Conservation (phyloP, 2,329 filamentous ascomycete genomes). For the Biscogniauxia mediterranea region DNA sequence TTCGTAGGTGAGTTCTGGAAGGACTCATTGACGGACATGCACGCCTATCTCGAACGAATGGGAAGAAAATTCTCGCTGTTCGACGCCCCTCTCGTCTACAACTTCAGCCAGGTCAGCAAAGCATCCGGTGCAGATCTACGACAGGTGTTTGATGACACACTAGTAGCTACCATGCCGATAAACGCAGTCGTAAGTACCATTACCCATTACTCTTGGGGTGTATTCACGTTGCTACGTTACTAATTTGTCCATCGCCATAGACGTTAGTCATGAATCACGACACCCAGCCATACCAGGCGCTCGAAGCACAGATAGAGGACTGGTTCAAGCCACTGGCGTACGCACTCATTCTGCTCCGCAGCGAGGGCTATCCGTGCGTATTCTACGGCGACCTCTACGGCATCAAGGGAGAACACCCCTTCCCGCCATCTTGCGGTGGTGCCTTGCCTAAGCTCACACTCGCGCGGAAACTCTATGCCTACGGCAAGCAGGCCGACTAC, state of each 20-base stretch:
- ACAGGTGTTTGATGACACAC: conserved; percentile 59
- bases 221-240: neutral
- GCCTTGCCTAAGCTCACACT: conserved; percentile 58
- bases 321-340: conserved; percentile 74
- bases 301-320: conserved; percentile 56
- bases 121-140: conserved; percentile 58
- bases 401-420: conserved; percentile 45
- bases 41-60: conserved; percentile 57
- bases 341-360: conserved; percentile 65
- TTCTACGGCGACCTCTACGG: conserved; percentile 73
- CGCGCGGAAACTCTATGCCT: conserved; percentile 64
- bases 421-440: conserved; percentile 51
- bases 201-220: neutral
- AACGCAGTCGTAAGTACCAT: conserved; percentile 31
- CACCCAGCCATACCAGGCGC: conserved; percentile 47
- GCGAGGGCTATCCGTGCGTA: conserved; percentile 60
- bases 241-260: neutral
- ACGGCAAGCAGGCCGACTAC: conserved; percentile 65
- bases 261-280: conserved; percentile 74
- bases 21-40: conserved; percentile 53
- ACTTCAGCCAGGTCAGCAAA: conserved; percentile 60
- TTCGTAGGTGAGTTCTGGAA: conserved; percentile 71
- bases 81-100: conserved; percentile 67
- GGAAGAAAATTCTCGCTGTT: conserved; percentile 60
- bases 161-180: conserved; percentile 45